A percentile compares a stretch with the other conserved stretches of the same genome.
phyloP scores from a whole-genome alignment of 2,329 filamentous ascomycete species.

The Sporothrix dimorphospora region DNA sequence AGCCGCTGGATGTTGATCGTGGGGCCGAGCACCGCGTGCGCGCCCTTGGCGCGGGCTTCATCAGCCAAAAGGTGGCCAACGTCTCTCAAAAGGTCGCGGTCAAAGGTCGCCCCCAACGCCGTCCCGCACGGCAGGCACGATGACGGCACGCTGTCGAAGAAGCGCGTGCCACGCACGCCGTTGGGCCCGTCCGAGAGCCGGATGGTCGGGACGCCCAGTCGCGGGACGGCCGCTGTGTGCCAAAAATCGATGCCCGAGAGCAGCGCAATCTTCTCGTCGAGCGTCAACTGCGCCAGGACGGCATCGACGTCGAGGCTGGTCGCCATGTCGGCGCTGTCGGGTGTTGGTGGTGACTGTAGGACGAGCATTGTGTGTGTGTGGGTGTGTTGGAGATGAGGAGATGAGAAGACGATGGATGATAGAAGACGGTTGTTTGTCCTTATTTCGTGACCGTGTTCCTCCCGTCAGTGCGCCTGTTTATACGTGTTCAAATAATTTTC shows the following conservation, averaged over 20 bases:
- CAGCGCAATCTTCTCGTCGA: constrained; percentile 28
- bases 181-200: constrained; percentile 43
- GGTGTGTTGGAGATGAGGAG: background rate
- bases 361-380: background rate
- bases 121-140: constrained; percentile 51
- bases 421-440: background rate
- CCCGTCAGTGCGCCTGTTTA: background rate
- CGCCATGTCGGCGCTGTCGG: background rate
- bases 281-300: constrained; percentile 26
- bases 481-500: no score
- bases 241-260: constrained; percentile 39
- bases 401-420: no score
- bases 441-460: no score
- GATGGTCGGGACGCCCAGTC: constrained; percentile 40
- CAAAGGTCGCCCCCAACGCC: constrained; percentile 66
- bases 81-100: constrained; percentile 62
- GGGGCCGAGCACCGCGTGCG: constrained; percentile 71
- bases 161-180: constrained; percentile 41
- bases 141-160: constrained; percentile 46
- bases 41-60: constrained; percentile 68
- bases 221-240: constrained; percentile 40
- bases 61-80: constrained; percentile 68
- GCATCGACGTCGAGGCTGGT: constrained; percentile 23
- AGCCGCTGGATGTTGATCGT: constrained; percentile 49
- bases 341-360: background rate